These are phyloP conservation scores for Biscogniauxia mediterranea DNA, from an alignment of 2,329 filamentous ascomycete genomes.

Conservation along the genomic window DNA sequence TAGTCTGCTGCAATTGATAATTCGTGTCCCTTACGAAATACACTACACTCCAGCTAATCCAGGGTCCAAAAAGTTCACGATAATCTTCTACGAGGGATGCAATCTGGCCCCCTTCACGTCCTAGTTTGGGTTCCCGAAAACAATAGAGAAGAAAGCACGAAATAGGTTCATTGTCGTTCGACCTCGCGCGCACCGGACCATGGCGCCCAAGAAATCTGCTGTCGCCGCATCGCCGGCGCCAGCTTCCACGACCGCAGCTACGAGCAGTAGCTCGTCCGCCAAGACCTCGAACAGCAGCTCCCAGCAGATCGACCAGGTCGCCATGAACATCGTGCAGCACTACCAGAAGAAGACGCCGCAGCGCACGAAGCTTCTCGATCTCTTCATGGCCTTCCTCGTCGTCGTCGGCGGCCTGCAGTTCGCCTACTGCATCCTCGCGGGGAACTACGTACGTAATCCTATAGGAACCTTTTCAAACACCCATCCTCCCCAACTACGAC, in stretches of 20 bases:
- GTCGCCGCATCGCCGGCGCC: slow-evolving; percentile 26
- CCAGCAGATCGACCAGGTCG: slow-evolving; percentile 56
- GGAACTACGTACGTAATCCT: slow-evolving; percentile 78
- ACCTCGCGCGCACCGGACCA: slow-evolving; percentile 24
- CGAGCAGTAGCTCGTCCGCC: slow-evolving; percentile 26
- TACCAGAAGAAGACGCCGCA: slow-evolving; percentile 83
- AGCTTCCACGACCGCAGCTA: slow-evolving; percentile 18
- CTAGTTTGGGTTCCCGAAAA: neutral
- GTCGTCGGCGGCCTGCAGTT: slow-evolving; percentile 89
- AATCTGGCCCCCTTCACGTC: slow-evolving; percentile 3
- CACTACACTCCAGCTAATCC: slow-evolving; percentile 17
- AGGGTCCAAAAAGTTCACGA: slow-evolving; percentile 10
- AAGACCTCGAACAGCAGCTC: slow-evolving; percentile 22
- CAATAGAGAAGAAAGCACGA: neutral
- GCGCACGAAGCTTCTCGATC: slow-evolving; percentile 87
- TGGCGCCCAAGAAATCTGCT: slow-evolving; percentile 53
- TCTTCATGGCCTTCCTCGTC: slow-evolving; percentile 85
- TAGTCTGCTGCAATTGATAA: neutral
- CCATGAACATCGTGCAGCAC: slow-evolving; percentile 68
- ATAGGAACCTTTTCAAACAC: no score
- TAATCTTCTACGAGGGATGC: neutral
- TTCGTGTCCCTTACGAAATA: slow-evolving; percentile 9
- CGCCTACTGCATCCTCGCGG: slow-evolving; percentile 83
- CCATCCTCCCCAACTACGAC: neutral
- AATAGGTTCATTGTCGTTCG: neutral